Base-by-base conservation (phyloP, 345 rosid genomes). In the Salix viminalis region DNA sequence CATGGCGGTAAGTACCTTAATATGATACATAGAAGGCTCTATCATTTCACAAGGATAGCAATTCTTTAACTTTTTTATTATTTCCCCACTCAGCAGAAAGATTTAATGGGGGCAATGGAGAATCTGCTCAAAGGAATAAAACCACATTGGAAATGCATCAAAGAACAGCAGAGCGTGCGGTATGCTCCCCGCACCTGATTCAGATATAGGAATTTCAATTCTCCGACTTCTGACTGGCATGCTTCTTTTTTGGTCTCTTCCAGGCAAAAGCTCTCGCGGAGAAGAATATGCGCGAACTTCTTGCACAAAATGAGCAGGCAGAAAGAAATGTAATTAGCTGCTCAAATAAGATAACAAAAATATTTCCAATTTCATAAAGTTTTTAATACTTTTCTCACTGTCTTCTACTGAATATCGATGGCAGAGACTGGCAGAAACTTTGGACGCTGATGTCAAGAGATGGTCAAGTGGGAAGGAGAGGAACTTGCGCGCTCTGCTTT, bases 251-350 rank as follows among this genome's bases (percentile, higher is more conserved):
- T 79, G 67, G 18, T 26, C 67, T 41, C 30, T 88, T 90, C 78
- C 93, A 95, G 99, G 96, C 89, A 61, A 92, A 91, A 79, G 97
- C 94, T 81, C 97, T 95, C 71, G 94, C 91, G 66, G 99, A 95
- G 91, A 95, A 93, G 92, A 95, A 90, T 69, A 87, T 81, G 87
- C 92, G 87, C 6, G 99, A 95, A 82, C 90, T 87, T 76, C 90
- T 89, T 79, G 91, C 86, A 72, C 93, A 90, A 84, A 90, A 89
- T 81, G 99, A 93, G 85, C 97, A 95, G 79, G 89, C 94, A 21
- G 97, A 93, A 84, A 90, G 89, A 93, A 89, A 91, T 89, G 99
- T 95, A 88, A 88, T 36, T 65, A 70, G 48, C 69, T 67, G 37
- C 44, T 80, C 32, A 26, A 75, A 28, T 66, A 71, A 54, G 42